Evolutionary conservation across 768 basidiomycete species (phyloP).

Genomic region (Lentinus tigrinus): DNA sequence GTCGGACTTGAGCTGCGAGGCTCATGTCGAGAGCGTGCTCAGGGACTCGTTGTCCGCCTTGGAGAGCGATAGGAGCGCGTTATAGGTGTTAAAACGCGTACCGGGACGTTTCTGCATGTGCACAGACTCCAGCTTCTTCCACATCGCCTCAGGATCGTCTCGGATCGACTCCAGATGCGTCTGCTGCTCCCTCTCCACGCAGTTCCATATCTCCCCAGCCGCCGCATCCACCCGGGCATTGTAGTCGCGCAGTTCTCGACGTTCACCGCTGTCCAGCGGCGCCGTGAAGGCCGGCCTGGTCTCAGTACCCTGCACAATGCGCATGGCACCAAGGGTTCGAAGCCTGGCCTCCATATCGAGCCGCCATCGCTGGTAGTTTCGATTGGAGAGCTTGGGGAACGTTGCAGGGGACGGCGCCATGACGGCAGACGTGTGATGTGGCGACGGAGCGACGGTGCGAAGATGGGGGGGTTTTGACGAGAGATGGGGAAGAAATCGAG

Average conservation of each 20-base stretch:
- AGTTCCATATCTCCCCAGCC: not conserved
- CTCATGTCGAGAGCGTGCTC: slow-evolving; percentile 2
- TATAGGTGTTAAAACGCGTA: slow-evolving; percentile 18
- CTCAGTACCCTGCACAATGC: slow-evolving; percentile 1
- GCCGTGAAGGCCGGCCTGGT: not conserved
- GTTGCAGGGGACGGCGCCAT: not conserved
- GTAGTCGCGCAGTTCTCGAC: not conserved
- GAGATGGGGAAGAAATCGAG: not conserved
- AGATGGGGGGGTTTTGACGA: not conserved
- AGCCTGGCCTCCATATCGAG: not conserved
- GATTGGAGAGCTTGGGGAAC: slow-evolving; percentile 9
- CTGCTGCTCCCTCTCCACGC: no score
- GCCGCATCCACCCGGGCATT: not conserved
- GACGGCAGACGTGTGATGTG: not conserved
- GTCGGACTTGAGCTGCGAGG: slow-evolving; percentile 9
- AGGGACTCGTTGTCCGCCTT: slow-evolving; percentile 17
- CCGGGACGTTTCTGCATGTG: slow-evolving; percentile 13
- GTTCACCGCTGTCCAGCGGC: not conserved
- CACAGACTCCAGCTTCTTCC: slow-evolving; percentile 9
- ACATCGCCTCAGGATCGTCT: no score
- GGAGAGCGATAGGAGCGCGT: slow-evolving; percentile 14
- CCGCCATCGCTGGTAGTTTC: slow-evolving; percentile 3
- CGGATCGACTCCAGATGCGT: no score
- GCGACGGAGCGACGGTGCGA: not conserved
- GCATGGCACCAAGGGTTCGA: not conserved